Evolutionary conservation across 768 basidiomycete species (phyloP).

Genomic region (Agrocybe pediades): DNA sequence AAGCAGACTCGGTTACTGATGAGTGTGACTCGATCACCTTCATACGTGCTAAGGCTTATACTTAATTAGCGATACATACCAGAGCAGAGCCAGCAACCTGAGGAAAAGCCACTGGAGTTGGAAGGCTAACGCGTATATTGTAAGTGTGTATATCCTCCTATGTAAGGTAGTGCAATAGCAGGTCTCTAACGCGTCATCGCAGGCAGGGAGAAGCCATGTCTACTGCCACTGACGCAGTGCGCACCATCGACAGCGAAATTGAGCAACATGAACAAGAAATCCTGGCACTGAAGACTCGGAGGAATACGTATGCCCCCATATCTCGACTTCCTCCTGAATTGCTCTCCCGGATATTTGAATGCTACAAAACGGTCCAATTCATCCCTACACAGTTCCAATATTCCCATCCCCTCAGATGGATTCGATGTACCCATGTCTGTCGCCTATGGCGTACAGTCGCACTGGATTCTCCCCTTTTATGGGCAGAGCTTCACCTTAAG

Average conservation of each 20-base stretch:
- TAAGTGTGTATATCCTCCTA: too few relatives aligned
- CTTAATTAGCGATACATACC: too few relatives aligned
- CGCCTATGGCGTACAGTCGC: conserved; percentile 6
- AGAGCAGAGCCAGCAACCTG: too few relatives aligned
- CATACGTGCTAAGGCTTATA: too few relatives aligned
- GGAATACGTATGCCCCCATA: conserved; percentile 6
- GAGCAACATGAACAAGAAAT: background rate
- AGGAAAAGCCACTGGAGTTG: too few relatives aligned
- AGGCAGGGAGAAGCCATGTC: too few relatives aligned
- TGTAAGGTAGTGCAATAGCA: too few relatives aligned
- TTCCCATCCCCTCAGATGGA: background rate
- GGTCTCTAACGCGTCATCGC: too few relatives aligned
- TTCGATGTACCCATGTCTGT: conserved; percentile 5
- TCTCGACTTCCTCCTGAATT: conserved; percentile 8
- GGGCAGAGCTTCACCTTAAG: background rate
- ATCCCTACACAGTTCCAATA: background rate
- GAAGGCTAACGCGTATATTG: too few relatives aligned
- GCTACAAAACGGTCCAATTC: background rate
- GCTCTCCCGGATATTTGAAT: conserved; percentile 3
- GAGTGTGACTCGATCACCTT: too few relatives aligned
- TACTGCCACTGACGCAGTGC: background rate
- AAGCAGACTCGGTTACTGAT: too few relatives aligned
- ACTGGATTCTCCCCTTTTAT: conserved; percentile 5
- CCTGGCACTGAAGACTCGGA: background rate
- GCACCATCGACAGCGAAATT: conserved; percentile 5